A percentile compares a stretch with the other conserved stretches of the same genome.
Evolutionary conservation across 331 rosid species (phyloP).

Genomic region (Pyracantha coccinea): DNA sequence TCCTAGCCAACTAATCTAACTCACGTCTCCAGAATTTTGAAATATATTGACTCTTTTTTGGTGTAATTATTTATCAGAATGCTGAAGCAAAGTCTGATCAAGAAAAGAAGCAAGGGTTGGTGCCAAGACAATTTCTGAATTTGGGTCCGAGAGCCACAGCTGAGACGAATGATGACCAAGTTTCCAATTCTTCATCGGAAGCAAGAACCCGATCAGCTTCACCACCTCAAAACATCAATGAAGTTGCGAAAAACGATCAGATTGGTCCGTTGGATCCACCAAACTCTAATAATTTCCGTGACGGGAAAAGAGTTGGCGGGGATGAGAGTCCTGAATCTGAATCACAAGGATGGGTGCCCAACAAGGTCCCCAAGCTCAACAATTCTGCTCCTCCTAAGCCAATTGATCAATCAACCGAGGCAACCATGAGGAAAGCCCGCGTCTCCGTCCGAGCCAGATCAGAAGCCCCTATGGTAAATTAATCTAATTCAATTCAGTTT

Average conservation of each 20-base stretch:
- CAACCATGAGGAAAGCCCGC: slow-evolving; percentile 95
- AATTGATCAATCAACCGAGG: slow-evolving; percentile 62
- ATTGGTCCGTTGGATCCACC: neutral
- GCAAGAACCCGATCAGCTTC: slow-evolving; percentile 68
- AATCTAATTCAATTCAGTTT: neutral
- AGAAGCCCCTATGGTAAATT: slow-evolving; percentile 79
- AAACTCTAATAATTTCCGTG: neutral
- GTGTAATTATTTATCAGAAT: slow-evolving; percentile 19
- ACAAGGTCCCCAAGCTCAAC: slow-evolving; percentile 50
- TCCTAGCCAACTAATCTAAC: neutral
- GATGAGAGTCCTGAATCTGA: slow-evolving; percentile 83
- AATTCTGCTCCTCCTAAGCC: slow-evolving; percentile 15
- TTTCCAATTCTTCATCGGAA: slow-evolving; percentile 64
- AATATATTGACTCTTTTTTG: neutral
- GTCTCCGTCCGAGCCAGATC: slow-evolving; percentile 94
- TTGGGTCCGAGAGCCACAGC: slow-evolving; percentile 41
- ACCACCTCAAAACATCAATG: slow-evolving; percentile 46
- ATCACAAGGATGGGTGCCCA: slow-evolving; percentile 57
- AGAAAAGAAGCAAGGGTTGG: slow-evolving; percentile 29
- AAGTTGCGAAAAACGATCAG: slow-evolving; percentile 13
- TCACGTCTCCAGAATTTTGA: too few species aligned
- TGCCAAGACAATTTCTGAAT: slow-evolving; percentile 60
- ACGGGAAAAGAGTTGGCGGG: slow-evolving; percentile 24
- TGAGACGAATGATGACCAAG: slow-evolving; percentile 43
- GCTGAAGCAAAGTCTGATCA: slow-evolving; percentile 37